Conservation (phyloP, 2,329 filamentous ascomycete species). For the Cadophora sp. region DNA sequence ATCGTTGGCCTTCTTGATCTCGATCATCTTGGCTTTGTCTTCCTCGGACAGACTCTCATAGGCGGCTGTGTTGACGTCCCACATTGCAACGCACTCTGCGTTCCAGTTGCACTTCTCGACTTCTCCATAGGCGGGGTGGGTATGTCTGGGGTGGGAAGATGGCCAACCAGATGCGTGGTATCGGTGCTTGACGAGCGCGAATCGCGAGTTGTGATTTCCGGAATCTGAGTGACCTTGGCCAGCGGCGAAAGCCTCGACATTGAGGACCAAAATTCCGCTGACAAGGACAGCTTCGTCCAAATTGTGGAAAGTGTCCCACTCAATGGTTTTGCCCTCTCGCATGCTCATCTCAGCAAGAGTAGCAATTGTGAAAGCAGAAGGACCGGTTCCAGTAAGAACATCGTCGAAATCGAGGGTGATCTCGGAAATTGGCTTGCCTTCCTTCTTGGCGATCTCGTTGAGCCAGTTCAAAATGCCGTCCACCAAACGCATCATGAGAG, state of each 20-base stretch:
- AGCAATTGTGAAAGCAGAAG: slow-evolving; percentile 71
- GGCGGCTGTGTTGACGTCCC: slow-evolving; percentile 68
- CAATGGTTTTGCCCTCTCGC: slow-evolving; percentile 53
- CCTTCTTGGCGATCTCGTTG: slow-evolving; percentile 61
- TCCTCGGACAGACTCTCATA: slow-evolving; percentile 65
- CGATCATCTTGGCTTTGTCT: slow-evolving; percentile 58
- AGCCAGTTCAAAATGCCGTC: slow-evolving; percentile 74
- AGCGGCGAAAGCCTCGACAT: slow-evolving; percentile 75
- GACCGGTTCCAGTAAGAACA: slow-evolving; percentile 75
- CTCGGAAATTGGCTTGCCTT: slow-evolving; percentile 63
- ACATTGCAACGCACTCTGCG: slow-evolving; percentile 65
- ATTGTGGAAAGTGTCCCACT: slow-evolving; percentile 71
- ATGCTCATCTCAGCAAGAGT: slow-evolving; percentile 69
- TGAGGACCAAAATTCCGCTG: slow-evolving; percentile 68
- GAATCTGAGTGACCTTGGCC: slow-evolving; percentile 77
- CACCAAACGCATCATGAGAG: slow-evolving; percentile 72
- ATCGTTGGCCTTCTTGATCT: slow-evolving; percentile 33
- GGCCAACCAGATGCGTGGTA: slow-evolving; percentile 80
- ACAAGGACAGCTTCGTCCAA: slow-evolving; percentile 70
- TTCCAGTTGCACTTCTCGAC: slow-evolving; percentile 77
- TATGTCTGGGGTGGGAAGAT: slow-evolving; percentile 67
- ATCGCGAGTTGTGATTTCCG: slow-evolving; percentile 70
- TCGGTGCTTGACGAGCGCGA: slow-evolving; percentile 74
- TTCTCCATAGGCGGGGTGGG: slow-evolving; percentile 72
- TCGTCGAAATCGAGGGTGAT: slow-evolving; percentile 75